Evolutionary conservation across 306 rosid genomes (phyloP), one percentile per base, ranked within the genome.

Genomic region (Cicer cuneatum): DNA sequence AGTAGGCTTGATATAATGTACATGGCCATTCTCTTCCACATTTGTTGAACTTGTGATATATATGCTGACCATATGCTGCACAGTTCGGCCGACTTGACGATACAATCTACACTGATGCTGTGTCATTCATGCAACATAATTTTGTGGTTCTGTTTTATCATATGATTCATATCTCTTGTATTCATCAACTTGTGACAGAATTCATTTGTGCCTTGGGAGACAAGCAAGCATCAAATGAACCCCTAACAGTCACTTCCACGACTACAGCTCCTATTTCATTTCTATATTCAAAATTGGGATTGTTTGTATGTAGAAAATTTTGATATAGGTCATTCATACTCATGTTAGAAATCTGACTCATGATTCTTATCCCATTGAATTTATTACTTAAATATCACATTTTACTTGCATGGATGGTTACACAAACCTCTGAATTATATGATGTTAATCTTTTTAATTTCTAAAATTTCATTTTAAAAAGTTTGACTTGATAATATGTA

Each of bases 151-250:
- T 85, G 46, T 73, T 72, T 76, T 53, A 48, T 71, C 57, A 43
- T 78, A 79, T 12, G 65, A 33, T 58, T 11, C 65, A 33, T 53
- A 64, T 64, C 60, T 66, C 77, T 75, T 73, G 83, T 85, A 75
- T 76, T 48, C 35, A 69, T 75, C 81, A 78, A 73, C 71, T 74
- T 74, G 61, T 80, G 83, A 76, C 66, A 60, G 18, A 58, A 71
- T 81, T 89, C 87, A 61, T 78, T 82, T 83, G 74, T 73, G 80
- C 82, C 61, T 77, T 80, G 56, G 85, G 80, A 75, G 79, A 87
- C 47, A 76, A 72, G 80, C 65, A 59, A 86, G 83, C 81, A 65
- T 69, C 63, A 12, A 66, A 77, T 74, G 67, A 78, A 80, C 75
- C 51, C 73, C 76, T 37, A 33, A 69, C 62, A 82, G 61, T 54